Evolutionary conservation across 176 grass and related monocot genomes (phyloP), one percentile per base, ranked within the genome.

Genomic region (Puya raimondii): DNA sequence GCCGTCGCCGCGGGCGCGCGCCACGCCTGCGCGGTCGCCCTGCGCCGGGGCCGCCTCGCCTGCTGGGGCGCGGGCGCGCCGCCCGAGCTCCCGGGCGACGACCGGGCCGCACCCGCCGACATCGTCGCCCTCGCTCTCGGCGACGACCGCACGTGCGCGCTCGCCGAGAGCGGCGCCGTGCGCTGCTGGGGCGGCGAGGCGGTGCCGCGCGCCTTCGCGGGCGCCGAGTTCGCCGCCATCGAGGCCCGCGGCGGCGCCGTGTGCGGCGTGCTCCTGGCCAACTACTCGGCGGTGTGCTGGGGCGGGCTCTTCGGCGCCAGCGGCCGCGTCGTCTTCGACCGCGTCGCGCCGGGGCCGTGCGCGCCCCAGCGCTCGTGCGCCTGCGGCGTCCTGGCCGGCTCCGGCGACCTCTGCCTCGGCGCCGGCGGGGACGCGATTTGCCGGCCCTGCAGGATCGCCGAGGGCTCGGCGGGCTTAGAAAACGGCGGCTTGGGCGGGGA

Each of bases 251-350:
- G 90, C 74, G 79, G 83, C 64, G 53, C 82, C 3, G 84, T 97
- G 3, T 97, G 93, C 66, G 93, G 73, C 47, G 76, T 99, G 25
- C 42, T 86, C 20, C 53, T 10, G 33, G 26, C 11, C 59, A 80
- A 91, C 77, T 99, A 70, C 80, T 65, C 82, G 6, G 70, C 94
- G 61, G 54, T 82, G 22, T 99, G 95, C 69, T 99, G 95, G 95
- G 95, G 90, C 6, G 78, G 13, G 72, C 16, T 16, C 15, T 78
- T 90, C 51, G 15, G 6, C 17, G 1, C 47, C 4, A 72, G 69
- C 2, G 65, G 71, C 16, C 12, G 74, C 11, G 67, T 81, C 14
- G 67, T 99, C 1, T 91, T 80, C 74, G 70, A 75, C 49, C 11
- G 50, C 47, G 81, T 71, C 54, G 78, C 88, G 82, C 95, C 95